Base-by-base conservation (phyloP, 805 yeast species). In the Naumovozyma baii region DNA sequence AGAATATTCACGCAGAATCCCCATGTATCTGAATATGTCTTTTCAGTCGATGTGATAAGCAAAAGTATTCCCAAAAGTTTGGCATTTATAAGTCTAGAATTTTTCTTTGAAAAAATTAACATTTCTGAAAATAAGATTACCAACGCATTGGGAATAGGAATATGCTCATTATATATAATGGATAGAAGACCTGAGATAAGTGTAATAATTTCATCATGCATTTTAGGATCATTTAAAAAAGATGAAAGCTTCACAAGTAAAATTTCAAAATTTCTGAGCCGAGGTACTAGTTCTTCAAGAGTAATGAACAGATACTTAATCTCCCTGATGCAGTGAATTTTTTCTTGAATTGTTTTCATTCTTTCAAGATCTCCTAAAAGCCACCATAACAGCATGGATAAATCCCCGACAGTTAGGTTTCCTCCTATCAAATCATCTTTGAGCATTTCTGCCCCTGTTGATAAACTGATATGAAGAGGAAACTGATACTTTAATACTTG, bases 311-410 rank as follows among this genome's bases (percentile, higher is more conserved):
- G 8, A 5, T 39, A 36, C 31, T 51, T 49, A 13, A 55, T 17
- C 19, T 46, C 51, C n/a, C 61, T 40, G 3, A 55, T 12, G 13
- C 43, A 45, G 26, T 39, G 35, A 2, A 49, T n/a, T 16, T 40
- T 39, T 22, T 46, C 49, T n/a, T 39, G 32, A 1, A 13, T 3
- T 15, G 39, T 30, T 5, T 17, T 29, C 2, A 49, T 31, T 1
- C 28, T 17, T 22, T 47, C 50, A 8, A 56, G 39, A 16, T 56
- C 59, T 7, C 43, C 36, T 8, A 54, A 26, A 14, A 50, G 36
- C 48, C 54, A 52, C 5, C 42, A 28, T 4, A 51, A 33, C 4
- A 55, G 18, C 32, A 50, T 39, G 7, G 38, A 37, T 10, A 44
- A 32, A 15, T 50, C 49, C 7, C 42, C 36, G 3, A 26, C 17